Percentiles rank a stretch among this genome's conserved stretches.
Evolutionary conservation across 805 yeast genomes (phyloP).

Genomic region (Schizosaccharomyces osmophilus): DNA sequence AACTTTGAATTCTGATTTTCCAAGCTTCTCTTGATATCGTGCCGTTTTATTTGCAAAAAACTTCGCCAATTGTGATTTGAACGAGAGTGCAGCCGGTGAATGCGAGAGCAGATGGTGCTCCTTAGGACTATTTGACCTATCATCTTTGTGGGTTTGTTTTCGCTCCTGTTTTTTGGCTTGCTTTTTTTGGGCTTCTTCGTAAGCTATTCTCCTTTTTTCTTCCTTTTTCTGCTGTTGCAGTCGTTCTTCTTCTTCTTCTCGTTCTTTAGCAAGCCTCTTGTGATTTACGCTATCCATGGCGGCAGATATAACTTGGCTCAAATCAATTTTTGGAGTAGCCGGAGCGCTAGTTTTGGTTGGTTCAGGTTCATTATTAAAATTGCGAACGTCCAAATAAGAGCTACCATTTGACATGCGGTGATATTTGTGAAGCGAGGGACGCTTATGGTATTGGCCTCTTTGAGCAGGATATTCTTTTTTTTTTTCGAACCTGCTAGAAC

Average conservation of each 20-base stretch:
- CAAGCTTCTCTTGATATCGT: slow-evolving; percentile 16
- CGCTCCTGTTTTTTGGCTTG: neutral
- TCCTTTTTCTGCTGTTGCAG: neutral
- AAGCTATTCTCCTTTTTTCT: neutral
- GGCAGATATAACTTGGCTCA: slow-evolving; percentile 19
- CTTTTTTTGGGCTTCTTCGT: neutral
- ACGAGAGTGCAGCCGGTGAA: neutral
- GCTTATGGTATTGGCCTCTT: neutral
- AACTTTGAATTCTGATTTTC: slow-evolving; percentile 46
- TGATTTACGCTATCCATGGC: slow-evolving; percentile 14
- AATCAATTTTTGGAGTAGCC: slow-evolving; percentile 7
- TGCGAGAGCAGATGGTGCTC: neutral
- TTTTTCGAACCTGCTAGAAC: neutral
- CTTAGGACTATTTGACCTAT: neutral
- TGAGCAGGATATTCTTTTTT: neutral
- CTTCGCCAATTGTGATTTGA: neutral
- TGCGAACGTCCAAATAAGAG: neutral
- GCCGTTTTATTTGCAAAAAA: slow-evolving; percentile 1
- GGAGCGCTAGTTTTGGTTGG: neutral
- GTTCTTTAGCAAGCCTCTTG: slow-evolving; percentile 14
- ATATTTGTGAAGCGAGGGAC: neutral
- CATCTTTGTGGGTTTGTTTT: neutral
- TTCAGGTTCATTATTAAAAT: neutral
- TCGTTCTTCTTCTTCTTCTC: slow-evolving; percentile 3
- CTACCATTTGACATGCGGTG: neutral